Conservation (phyloP, 2,329 filamentous ascomycete species). For the Fusarium lyarnte region DNA sequence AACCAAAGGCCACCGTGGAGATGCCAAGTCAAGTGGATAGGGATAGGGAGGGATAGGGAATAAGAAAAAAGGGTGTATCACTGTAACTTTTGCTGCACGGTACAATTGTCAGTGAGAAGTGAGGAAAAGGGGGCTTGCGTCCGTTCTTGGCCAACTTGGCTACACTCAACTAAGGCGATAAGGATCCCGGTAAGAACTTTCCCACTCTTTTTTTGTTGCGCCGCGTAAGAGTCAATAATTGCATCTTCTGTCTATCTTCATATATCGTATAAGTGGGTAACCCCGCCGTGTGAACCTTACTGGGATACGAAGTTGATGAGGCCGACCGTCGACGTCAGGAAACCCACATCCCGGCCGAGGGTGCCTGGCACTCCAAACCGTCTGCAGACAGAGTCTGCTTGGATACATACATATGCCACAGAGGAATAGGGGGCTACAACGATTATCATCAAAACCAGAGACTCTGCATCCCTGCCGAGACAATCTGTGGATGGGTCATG, state of each 20-base stretch:
- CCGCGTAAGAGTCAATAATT: constrained; percentile 24
- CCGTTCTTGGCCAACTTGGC: constrained; percentile 19
- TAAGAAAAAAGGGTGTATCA: constrained; percentile 7
- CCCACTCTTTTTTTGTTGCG: constrained; percentile 5
- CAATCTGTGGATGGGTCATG: not conserved
- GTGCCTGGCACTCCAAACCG: not conserved
- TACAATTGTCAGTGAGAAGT: constrained; percentile 2
- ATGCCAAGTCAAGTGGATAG: constrained; percentile 27
- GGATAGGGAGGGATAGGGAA: constrained; percentile 1
- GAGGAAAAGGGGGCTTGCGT: constrained; percentile 21
- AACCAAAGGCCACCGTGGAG: constrained; percentile 22
- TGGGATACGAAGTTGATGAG: not conserved
- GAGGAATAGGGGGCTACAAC: constrained; percentile 11
- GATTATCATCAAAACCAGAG: not conserved
- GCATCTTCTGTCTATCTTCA: not conserved
- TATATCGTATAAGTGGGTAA: not conserved
- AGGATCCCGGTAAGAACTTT: not conserved
- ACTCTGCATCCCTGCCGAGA: constrained; percentile 10
- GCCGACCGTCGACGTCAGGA: not conserved
- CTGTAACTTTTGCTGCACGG: constrained; percentile 1
- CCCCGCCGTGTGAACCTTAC: too few species aligned
- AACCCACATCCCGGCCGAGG: not conserved
- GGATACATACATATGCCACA: not conserved
- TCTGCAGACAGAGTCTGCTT: not conserved
- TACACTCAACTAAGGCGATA: constrained; percentile 21